Evolutionary conservation across 1,139 yeast species (phyloP).

Genomic region (Magnusiomyces suaveolens): DNA sequence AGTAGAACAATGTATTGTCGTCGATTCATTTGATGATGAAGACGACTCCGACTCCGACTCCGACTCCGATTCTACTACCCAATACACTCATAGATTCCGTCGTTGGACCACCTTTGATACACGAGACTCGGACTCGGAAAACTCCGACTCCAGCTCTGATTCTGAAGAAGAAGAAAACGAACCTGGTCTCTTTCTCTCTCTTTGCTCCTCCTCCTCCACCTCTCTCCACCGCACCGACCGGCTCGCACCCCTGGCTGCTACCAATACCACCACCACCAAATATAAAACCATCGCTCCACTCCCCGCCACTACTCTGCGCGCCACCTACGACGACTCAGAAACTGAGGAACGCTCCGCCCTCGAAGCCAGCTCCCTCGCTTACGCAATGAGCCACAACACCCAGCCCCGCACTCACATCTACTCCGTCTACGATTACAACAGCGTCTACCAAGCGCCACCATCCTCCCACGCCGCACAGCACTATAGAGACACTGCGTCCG

Average conservation of each 20-base stretch:
- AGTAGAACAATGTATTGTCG: conserved; percentile 83
- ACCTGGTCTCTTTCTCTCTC: conserved; percentile 60
- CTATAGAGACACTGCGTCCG: no score
- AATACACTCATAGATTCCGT: background rate
- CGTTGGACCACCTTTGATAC: background rate
- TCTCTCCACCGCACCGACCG: conserved; percentile 25
- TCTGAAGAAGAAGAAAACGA: conserved; percentile 47
- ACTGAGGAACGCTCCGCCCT: conserved; percentile 45
- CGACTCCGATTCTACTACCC: background rate
- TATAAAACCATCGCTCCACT: conserved; percentile 53
- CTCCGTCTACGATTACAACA: conserved; percentile 69
- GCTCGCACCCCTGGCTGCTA: background rate
- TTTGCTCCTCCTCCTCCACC: conserved; percentile 31
- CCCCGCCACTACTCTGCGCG: conserved; percentile 75
- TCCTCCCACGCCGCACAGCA: no score
- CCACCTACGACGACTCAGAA: conserved; percentile 64
- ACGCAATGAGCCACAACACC: conserved; percentile 65
- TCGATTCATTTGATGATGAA: conserved; percentile 38
- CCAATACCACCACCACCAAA: no score
- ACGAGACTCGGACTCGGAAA: background rate
- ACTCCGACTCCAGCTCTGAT: background rate
- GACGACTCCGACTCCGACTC: conserved; percentile 45
- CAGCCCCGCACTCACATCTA: conserved; percentile 69
- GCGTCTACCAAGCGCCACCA: conserved; percentile 46
- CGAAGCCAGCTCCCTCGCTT: conserved; percentile 26